Evolutionary conservation across 805 yeast species (phyloP), one percentile per base, ranked within the genome.

Genomic region (Candida coquimbonensis): DNA sequence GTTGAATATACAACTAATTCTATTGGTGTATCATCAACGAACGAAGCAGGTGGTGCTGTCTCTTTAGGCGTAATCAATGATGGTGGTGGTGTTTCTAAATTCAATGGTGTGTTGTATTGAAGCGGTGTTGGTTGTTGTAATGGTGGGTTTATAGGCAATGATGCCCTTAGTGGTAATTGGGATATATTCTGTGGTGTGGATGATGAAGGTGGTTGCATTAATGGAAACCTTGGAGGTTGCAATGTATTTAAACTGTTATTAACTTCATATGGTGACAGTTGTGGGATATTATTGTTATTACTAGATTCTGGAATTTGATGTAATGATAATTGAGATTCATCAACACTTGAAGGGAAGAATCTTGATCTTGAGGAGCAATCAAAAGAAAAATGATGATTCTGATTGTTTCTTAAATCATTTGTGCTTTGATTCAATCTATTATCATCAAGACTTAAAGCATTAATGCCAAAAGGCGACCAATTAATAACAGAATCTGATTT

Each of bases 381-480:
- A 27, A 42, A 21, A 7, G 54, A 41, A 12, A 34, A 39, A n/a
- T 46, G 53, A 12, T 48, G 45, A 29, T 29, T 21, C 7, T 21
- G 31, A 13, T 29, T 29, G 13, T 29, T 29, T 29, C 42, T 45
- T 7, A 37, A 9, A n/a, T 38, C 19, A 17, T 19, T 33, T 6
- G 45, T 25, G 12, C 34, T 34, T 3, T 26, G 38, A 29, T 39
- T 41, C 21, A 43, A 38, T 2, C 29, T 40, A 11, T 50, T 42
- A n/a, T 55, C 56, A 38, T 57, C 60, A 14, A 49, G 24, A 26
- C 50, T 50, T 34, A 56, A 36, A 2, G 43, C 39, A 12, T 56
- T 60, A 37, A 54, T 48, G 24, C 53, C 56, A 37, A 56, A 56
- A 4, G 59, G 59, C 0, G 62, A 51, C 62, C 62, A 59, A 2